Percentiles rank a stretch among this genome's conserved stretches.
Evolutionary conservation across 78 protist genomes (phyloP).

Genomic region (Capsaspora owczarzaki): DNA sequence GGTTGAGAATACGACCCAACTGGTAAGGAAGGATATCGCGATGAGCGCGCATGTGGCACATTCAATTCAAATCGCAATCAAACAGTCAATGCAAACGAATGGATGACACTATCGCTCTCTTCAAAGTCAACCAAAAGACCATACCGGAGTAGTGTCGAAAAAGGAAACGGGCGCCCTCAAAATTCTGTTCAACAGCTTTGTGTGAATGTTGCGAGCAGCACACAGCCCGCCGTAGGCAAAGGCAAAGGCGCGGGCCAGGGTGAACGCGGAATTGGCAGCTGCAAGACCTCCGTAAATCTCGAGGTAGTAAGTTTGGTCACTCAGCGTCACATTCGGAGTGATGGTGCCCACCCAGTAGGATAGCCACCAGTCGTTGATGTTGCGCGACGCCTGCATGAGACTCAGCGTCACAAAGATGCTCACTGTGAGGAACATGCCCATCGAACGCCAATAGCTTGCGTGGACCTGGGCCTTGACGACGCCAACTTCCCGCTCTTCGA

Average conservation of each 20-base stretch:
- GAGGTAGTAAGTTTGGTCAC: background rate
- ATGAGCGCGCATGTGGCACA: too few relatives aligned
- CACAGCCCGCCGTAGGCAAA: background rate
- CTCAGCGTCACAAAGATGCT: background rate
- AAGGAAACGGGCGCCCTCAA: conserved; percentile 76
- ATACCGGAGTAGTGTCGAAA: conserved; percentile 90
- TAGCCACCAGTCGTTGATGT: conserved; percentile 12
- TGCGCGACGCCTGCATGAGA: conserved; percentile 1
- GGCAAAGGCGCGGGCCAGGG: conserved; percentile 4
- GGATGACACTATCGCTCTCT: too few relatives aligned
- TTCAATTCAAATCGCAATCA: too few relatives aligned
- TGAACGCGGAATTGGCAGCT: background rate
- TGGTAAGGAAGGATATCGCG: too few relatives aligned
- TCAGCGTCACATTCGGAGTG: too few relatives aligned
- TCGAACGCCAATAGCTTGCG: background rate
- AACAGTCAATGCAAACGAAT: too few relatives aligned
- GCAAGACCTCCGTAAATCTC: background rate
- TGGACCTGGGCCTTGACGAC: background rate
- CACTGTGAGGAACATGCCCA: background rate
- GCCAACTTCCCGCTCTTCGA: background rate
- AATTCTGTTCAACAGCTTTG: background rate
- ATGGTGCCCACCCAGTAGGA: conserved; percentile 3
- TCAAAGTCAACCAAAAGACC: conserved; percentile 21
- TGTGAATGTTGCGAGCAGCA: conserved; percentile 10
- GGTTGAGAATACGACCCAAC: conserved; percentile 80